Percentiles rank a stretch among this genome's conserved stretches.
Conservation (phyloP, 306 rosid genomes). For the Erythrophleum fordii region DNA sequence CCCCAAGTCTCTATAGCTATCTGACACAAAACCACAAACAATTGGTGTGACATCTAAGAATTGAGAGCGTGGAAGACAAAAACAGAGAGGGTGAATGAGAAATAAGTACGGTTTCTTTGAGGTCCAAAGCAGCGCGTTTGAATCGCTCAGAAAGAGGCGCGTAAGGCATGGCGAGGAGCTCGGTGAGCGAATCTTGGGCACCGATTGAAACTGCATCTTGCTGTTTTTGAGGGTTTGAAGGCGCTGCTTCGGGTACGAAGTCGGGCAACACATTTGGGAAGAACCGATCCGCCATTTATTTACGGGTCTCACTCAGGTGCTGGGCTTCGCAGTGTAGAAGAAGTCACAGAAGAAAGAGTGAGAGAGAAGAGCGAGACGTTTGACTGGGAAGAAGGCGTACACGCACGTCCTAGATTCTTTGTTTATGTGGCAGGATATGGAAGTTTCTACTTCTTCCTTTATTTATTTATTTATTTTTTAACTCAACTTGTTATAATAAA, state of each 20-base stretch:
- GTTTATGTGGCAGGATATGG: neutral
- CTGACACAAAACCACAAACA: conserved; percentile 59
- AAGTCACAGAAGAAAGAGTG: neutral
- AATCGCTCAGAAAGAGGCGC: conserved; percentile 59
- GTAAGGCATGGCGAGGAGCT: conserved; percentile 69
- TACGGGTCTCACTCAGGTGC: neutral
- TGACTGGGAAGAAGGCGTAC: neutral
- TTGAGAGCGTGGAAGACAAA: neutral
- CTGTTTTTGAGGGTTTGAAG: conserved; percentile 39
- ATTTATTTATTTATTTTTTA: neutral
- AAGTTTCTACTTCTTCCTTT: neutral
- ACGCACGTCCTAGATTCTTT: neutral
- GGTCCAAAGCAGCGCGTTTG: conserved; percentile 81
- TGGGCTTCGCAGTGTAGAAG: neutral
- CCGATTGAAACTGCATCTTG: conserved; percentile 40
- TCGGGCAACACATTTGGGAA: conserved; percentile 66
- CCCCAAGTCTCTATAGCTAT: conserved; percentile 67
- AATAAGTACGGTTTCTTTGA: conserved; percentile 65
- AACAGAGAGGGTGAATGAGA: neutral
- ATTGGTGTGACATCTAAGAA: conserved; percentile 24
- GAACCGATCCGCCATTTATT: conserved; percentile 67
- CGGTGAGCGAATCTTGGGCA: conserved; percentile 46
- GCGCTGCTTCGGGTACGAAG: conserved; percentile 58
- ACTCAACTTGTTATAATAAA: too few relatives aligned
- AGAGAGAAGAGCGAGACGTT: neutral